Percentiles rank a stretch among this genome's conserved stretches.
Conservation (phyloP, 139 green algal genomes). For the Chlorella sp. region DNA sequence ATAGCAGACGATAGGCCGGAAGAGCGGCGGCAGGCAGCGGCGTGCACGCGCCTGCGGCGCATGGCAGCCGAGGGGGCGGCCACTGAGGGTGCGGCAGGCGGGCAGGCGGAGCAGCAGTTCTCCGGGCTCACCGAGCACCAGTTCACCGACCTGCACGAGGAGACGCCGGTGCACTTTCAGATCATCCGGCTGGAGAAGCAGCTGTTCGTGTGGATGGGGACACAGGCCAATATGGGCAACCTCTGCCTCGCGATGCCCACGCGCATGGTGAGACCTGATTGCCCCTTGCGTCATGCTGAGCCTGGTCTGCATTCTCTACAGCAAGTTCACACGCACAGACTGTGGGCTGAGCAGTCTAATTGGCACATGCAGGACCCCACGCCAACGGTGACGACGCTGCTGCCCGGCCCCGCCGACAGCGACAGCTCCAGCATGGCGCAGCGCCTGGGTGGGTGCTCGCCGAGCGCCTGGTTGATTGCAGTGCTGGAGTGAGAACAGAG, state of each 20-base stretch:
- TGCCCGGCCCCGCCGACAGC: conserved; percentile 13
- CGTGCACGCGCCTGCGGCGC: no score
- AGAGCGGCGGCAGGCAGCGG: no score
- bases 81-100: no score
- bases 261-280: conserved; percentile 2
- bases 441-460: conserved; percentile 2
- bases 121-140: conserved; percentile 7
- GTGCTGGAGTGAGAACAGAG: background rate
- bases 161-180: conserved; percentile 33
- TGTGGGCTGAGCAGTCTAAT: background rate
- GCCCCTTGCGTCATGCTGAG: background rate
- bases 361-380: conserved; percentile 4
- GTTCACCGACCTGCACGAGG: background rate
- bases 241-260: conserved; percentile 30
- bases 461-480: no score
- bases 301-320: background rate
- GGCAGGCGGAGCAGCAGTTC: no score
- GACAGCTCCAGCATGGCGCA: conserved; percentile 28
- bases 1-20: no score
- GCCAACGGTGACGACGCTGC: conserved; percentile 22
- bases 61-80: no score
- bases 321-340: background rate
- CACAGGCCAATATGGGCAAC: conserved; percentile 3
- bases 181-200: conserved; percentile 33
- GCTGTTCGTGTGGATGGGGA: conserved; percentile 26